phyloP scores from a whole-genome alignment of 1,284 basidiomycete genomes.

The Trichosporon sp. region DNA sequence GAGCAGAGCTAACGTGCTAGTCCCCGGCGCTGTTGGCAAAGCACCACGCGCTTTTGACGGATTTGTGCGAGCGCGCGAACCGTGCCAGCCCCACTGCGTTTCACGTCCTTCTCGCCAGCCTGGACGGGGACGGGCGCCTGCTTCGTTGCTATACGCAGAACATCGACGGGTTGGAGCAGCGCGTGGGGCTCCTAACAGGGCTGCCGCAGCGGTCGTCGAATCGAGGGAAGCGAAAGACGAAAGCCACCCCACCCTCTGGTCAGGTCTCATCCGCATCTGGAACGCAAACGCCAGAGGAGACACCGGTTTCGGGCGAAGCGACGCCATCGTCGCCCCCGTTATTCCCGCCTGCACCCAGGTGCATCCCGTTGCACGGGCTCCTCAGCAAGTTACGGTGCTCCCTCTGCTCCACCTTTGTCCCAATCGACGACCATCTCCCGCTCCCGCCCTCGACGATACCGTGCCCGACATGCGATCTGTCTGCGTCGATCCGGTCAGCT shows the following conservation, averaged over 20 bases:
- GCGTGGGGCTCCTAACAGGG: slow-evolving; percentile 69
- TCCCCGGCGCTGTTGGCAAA: slow-evolving; percentile 66
- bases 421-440: slow-evolving; percentile 65
- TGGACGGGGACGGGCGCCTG: slow-evolving; percentile 76
- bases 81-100: slow-evolving; percentile 79
- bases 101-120: slow-evolving; percentile 71
- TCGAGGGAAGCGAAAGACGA: slow-evolving; percentile 13
- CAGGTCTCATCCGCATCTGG: slow-evolving; percentile 7
- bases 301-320: neutral
- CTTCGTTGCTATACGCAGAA: slow-evolving; percentile 93
- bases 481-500: slow-evolving; percentile 70
- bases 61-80: slow-evolving; percentile 72
- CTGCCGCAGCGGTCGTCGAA: slow-evolving; percentile 31
- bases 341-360: slow-evolving; percentile 62
- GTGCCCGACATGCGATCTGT: slow-evolving; percentile 76
- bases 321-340: slow-evolving; percentile 19
- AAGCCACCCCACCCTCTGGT: neutral
- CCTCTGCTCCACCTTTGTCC: slow-evolving; percentile 72
- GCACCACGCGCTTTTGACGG: slow-evolving; percentile 74
- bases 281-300: neutral
- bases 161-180: slow-evolving; percentile 85
- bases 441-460: slow-evolving; percentile 64
- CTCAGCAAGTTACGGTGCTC: slow-evolving; percentile 78
- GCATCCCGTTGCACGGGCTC: slow-evolving; percentile 88
- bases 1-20: slow-evolving; percentile 25